Evolutionary conservation across 257 asterid genomes (phyloP).

Genomic region (Knoxia roxburghii): DNA sequence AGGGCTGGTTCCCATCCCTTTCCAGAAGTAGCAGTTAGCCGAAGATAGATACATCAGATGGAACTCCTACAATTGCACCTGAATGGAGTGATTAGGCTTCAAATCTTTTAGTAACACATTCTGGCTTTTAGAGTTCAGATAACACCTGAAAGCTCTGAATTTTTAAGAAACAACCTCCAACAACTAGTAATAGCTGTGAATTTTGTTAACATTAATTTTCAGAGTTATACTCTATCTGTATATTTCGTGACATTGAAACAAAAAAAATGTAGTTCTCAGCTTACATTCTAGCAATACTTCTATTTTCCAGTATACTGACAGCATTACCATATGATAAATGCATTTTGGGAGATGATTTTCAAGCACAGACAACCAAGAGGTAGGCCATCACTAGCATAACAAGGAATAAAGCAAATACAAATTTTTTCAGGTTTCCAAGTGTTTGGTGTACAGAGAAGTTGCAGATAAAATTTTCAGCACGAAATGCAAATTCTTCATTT

Average conservation of each 20-base stretch:
- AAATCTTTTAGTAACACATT: background rate
- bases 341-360: background rate
- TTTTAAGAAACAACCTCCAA: background rate
- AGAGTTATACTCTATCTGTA: no score
- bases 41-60: background rate
- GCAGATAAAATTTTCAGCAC: background rate
- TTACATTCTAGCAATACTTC: no score
- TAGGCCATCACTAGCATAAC: background rate
- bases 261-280: no score
- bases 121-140: background rate
- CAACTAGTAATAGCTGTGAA: background rate
- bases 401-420: background rate
- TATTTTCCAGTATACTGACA: no score
- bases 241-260: no score
- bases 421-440: background rate
- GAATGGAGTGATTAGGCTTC: background rate
- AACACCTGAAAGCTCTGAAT: background rate
- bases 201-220: background rate
- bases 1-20: background rate
- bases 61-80: background rate
- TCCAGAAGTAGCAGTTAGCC: background rate
- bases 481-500: background rate
- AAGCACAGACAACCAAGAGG: background rate
- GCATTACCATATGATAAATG: background rate
- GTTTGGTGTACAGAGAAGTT: background rate